Conservation (phyloP, 2,329 filamentous ascomycete species). For the Aspergillus sp. region DNA sequence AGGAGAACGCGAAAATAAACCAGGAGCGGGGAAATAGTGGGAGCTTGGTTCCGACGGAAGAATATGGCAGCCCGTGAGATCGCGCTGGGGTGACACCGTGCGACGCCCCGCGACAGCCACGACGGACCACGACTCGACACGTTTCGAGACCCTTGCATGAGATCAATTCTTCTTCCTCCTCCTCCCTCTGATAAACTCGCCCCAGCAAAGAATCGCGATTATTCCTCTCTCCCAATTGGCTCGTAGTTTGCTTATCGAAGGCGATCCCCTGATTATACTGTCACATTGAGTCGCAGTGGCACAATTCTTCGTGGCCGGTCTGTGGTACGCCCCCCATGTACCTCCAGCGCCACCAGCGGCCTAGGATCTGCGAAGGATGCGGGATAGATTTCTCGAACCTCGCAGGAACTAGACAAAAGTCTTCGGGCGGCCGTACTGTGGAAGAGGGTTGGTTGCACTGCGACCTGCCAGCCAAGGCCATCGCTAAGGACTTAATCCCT, state of each 20-base stretch:
- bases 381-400: neutral
- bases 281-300: neutral
- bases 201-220: no score
- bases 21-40: constrained; percentile 1
- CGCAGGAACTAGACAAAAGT: neutral
- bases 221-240: no score
- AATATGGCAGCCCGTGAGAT: no score
- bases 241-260: neutral
- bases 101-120: no score
- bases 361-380: no score
- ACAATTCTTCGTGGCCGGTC: neutral
- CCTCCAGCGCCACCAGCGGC: no score
- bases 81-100: no score
- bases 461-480: constrained; percentile 20
- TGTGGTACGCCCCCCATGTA: neutral
- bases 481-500: constrained; percentile 1
- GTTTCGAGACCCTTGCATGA: no score
- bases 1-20: constrained; percentile 34
- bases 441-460: constrained; percentile 23
- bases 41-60: no score
- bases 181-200: no score
- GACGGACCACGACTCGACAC: no score
- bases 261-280: neutral
- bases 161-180: no score
- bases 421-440: constrained; percentile 14